phyloP scores from a whole-genome alignment of 2,329 filamentous ascomycete genomes.

The Akanthomyces lecanii region DNA sequence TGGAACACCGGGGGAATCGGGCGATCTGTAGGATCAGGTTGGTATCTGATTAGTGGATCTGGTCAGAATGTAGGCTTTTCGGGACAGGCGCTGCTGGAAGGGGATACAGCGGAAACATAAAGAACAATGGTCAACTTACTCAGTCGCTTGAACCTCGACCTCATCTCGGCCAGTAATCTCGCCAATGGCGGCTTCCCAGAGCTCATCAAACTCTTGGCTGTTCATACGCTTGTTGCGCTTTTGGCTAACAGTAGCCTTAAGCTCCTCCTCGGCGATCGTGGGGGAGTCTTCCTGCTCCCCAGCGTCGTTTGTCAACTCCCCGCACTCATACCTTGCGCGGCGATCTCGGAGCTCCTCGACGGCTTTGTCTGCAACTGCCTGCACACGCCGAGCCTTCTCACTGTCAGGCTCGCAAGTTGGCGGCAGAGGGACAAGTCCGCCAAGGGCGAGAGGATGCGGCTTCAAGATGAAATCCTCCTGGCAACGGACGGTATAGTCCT shows the following conservation, averaged over 20 bases:
- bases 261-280: slow-evolving; percentile 60
- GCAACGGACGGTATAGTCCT: slow-evolving; percentile 71
- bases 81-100: slow-evolving; percentile 7
- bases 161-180: slow-evolving; percentile 64
- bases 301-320: slow-evolving; percentile 60
- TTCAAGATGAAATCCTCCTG: slow-evolving; percentile 84
- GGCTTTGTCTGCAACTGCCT: slow-evolving; percentile 80
- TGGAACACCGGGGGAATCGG: slow-evolving; percentile 58
- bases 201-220: slow-evolving; percentile 84
- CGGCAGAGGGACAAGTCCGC: slow-evolving; percentile 75
- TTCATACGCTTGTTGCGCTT: slow-evolving; percentile 80
- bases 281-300: slow-evolving; percentile 57
- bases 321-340: slow-evolving; percentile 87
- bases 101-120: slow-evolving; percentile 20
- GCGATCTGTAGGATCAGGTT: slow-evolving; percentile 67
- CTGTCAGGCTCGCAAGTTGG: slow-evolving; percentile 94
- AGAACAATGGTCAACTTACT: slow-evolving; percentile 46
- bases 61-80: slow-evolving; percentile 43
- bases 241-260: slow-evolving; percentile 72
- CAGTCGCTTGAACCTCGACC: slow-evolving; percentile 41
- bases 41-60: slow-evolving; percentile 80
- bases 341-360: slow-evolving; percentile 82
- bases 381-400: slow-evolving; percentile 82
- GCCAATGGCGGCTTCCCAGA: slow-evolving; percentile 71
- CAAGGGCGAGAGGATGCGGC: slow-evolving; percentile 76